These are phyloP conservation scores for Cunninghamia lanceolata DNA, from an alignment of 75 land plant genomes.

Conservation along the genomic window DNA sequence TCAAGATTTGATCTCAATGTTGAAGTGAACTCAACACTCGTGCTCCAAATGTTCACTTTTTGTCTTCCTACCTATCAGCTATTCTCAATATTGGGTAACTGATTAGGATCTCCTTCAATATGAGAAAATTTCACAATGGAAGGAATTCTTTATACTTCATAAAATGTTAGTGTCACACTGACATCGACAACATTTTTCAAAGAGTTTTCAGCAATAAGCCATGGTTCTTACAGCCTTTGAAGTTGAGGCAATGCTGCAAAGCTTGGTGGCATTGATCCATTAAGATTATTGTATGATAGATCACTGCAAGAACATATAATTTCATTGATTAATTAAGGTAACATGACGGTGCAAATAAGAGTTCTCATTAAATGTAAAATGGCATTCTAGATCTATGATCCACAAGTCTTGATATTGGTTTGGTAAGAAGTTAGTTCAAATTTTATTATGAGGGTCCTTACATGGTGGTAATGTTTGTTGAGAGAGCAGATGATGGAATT, in stretches of 20 bases:
- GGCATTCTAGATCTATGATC: not conserved
- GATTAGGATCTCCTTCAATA: not conserved
- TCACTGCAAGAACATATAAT: not conserved
- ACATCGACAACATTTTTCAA: not conserved
- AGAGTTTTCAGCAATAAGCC: not conserved
- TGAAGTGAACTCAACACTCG: not conserved
- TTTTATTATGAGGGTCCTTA: not conserved
- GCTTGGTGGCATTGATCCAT: conserved; percentile 22
- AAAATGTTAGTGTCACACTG: not conserved
- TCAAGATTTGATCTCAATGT: not conserved
- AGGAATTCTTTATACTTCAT: not conserved
- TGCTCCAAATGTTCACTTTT: not conserved
- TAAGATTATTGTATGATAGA: conserved; percentile 9
- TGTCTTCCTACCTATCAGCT: not conserved
- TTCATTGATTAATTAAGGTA: not conserved
- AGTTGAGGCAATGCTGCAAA: conserved; percentile 11
- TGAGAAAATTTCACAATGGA: not conserved
- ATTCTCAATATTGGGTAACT: not conserved
- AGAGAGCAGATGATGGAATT: conserved; percentile 15
- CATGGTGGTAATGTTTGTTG: conserved; percentile 8
- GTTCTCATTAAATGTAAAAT: not conserved
- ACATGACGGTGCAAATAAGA: not conserved
- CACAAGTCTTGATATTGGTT: not conserved
- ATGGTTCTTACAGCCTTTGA: not conserved
- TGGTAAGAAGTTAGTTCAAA: not conserved